Evolutionary conservation across 371 early-diverging fungal genomes (phyloP).

Genomic region (Circinella minor): DNA sequence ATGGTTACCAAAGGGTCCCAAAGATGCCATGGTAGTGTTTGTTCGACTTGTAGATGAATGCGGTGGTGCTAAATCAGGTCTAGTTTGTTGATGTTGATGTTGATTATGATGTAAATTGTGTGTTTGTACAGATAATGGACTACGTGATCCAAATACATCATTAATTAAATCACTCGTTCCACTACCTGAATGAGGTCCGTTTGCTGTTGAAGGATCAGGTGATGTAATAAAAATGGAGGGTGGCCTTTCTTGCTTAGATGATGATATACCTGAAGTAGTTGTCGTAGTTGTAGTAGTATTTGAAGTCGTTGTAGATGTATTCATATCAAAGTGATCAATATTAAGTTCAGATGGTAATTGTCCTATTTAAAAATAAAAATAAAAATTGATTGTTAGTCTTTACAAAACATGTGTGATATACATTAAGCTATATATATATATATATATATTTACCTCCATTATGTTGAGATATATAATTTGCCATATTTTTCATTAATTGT

Average conservation of each 20-base stretch:
- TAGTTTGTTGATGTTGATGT: constrained; percentile 1
- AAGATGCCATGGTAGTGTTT: background rate
- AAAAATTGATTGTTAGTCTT: background rate
- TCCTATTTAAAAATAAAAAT: background rate
- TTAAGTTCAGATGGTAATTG: constrained; percentile 13
- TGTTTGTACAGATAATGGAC: constrained; percentile 20
- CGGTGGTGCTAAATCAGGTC: constrained; percentile 16
- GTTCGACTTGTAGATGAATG: constrained; percentile 1
- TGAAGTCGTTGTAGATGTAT: background rate
- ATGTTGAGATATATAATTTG: constrained; percentile 59
- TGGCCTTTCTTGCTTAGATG: constrained; percentile 16
- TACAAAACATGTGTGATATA: background rate
- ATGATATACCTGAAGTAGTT: background rate
- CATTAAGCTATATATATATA: too few species aligned
- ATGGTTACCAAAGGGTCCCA: constrained; percentile 17
- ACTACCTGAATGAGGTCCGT: background rate
- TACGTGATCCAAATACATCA: constrained; percentile 19
- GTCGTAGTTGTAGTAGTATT: background rate
- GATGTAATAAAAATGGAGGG: constrained; percentile 64
- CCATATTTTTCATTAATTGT: constrained; percentile 64
- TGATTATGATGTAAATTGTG: constrained; percentile 16
- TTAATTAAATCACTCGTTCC: constrained; percentile 5
- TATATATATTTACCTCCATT: constrained; percentile 42
- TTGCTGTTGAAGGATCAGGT: constrained; percentile 35
- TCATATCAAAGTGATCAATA: constrained; percentile 2